phyloP scores from a whole-genome alignment of 116 monocot genomes.

The Posidonia oceanica region DNA sequence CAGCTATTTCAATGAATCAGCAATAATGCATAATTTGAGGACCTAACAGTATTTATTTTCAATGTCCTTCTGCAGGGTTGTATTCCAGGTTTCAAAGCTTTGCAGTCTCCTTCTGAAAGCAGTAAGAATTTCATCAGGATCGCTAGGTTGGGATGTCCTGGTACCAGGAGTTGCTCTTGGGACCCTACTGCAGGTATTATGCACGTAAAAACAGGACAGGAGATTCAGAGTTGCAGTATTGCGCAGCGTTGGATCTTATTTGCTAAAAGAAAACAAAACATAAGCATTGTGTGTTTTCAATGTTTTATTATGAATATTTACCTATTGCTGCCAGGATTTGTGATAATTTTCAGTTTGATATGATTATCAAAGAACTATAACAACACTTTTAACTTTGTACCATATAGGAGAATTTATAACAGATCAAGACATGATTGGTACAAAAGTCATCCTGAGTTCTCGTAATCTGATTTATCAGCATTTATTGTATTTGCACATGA shows the following conservation, averaged over 20 bases:
- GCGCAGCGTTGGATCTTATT: background rate
- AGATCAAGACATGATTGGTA: too few relatives aligned
- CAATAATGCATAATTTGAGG: background rate
- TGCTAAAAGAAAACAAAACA: background rate
- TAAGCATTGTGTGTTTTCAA: background rate
- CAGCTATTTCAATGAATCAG: too few relatives aligned
- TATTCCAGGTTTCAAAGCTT: conserved; percentile 94
- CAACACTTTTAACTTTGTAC: too few relatives aligned
- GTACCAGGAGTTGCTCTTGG: conserved; percentile 84
- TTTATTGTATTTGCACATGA: too few relatives aligned
- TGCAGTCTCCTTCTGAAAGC: conserved; percentile 73
- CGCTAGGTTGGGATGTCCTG: conserved; percentile 85
- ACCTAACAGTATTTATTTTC: background rate
- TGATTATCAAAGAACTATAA: too few relatives aligned
- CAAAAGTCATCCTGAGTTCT: too few relatives aligned
- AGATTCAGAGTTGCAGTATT: background rate
- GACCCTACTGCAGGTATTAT: conserved; percentile 54
- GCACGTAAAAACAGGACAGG: background rate
- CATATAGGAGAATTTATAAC: too few relatives aligned
- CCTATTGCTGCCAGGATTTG: background rate
- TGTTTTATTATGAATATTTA: background rate
- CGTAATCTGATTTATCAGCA: too few relatives aligned
- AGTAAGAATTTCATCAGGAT: conserved; percentile 39
- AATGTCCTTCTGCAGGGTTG: conserved; percentile 36
- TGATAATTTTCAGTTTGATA: background rate